Evolutionary conservation across 2,329 filamentous ascomycete genomes (phyloP), one percentile per base, ranked within the genome.

Genomic region (Parascedosporium putredinis): DNA sequence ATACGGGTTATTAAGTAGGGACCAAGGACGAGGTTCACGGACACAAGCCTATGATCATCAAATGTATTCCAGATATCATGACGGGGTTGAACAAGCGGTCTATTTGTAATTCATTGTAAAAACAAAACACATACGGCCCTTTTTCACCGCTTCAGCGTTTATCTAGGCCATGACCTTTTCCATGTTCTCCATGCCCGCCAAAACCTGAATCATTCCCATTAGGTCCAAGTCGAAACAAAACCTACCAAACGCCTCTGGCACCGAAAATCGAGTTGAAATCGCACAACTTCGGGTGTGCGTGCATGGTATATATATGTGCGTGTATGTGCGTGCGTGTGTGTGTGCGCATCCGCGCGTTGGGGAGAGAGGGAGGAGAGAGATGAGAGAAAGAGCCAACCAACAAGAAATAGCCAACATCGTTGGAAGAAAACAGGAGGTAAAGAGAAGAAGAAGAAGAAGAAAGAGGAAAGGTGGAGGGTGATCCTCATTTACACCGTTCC

Each of bases 401-500:
- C n/a, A n/a, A n/a, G n/a, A n/a, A n/a, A n/a, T n/a, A n/a, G n/a
- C n/a, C n/a, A n/a, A n/a, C n/a, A n/a, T n/a, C n/a, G n/a, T n/a
- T n/a, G n/a, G n/a, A n/a, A n/a, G n/a, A n/a, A n/a, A n/a, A n/a
- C n/a, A n/a, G n/a, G n/a, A n/a, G 42, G 24, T 25, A 44, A 20
- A 14, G 42, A 44, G 20, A 22, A 45, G 45, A 34, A 47, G 23
- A 45, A 29, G 43, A 25, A 9, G 45, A 10, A 23, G 24, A 25
- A 31, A 52, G 5, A 42, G 14, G 34, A 14, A 36, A 36, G 20
- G 8, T 18, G 33, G 6, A 18, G 6, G 20, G 3, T 2, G 20
- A 18, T 42, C 38, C 7, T 10, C 23, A 20, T 33, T 49, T 66
- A 84, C 49, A 84, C 79, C 3, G 80, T 83, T 42, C 81, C 81